Evolutionary conservation across 1,284 basidiomycete genomes (phyloP).

Genomic region (Termitomyces sp.): DNA sequence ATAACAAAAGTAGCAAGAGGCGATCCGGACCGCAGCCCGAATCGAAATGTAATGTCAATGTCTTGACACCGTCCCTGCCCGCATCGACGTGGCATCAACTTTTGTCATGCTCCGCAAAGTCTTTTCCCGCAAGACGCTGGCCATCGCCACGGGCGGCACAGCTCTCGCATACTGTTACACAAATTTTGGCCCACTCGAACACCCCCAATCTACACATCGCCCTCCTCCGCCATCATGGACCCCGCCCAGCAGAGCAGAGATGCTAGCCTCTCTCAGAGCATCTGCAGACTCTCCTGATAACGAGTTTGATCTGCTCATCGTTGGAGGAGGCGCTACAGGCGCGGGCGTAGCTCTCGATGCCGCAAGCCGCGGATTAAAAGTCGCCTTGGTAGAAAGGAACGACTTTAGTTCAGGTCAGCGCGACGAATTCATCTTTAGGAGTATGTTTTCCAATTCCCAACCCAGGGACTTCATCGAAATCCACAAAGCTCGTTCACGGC

Average conservation of each 20-base stretch:
- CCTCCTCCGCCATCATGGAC: conserved; percentile 69
- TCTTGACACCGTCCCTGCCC: too few relatives aligned
- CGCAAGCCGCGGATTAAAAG: conserved; percentile 85
- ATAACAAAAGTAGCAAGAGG: too few relatives aligned
- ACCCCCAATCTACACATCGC: conserved; percentile 54
- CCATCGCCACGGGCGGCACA: not conserved
- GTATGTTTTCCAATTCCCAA: not conserved
- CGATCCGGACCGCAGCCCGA: too few relatives aligned
- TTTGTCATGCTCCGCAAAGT: not conserved
- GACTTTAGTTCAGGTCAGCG: conserved; percentile 84
- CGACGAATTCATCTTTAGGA: not conserved
- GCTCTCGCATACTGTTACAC: conserved; percentile 51
- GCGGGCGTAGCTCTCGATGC: conserved; percentile 94
- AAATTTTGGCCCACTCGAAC: conserved; percentile 58
- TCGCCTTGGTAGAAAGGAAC: conserved; percentile 90
- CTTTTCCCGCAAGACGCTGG: not conserved
- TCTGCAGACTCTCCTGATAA: conserved; percentile 34
- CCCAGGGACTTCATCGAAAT: conserved; percentile 95
- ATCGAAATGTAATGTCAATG: too few relatives aligned
- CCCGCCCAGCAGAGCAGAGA: conserved; percentile 61
- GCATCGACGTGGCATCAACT: too few relatives aligned
- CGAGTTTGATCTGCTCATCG: conserved; percentile 78
- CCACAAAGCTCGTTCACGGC: conserved; percentile 96
- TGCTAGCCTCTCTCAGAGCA: conserved; percentile 54
- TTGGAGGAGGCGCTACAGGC: conserved; percentile 94